These are phyloP conservation scores for Hordeum marinum DNA, from an alignment of 176 grass and related monocot genomes.

Conservation along the genomic window DNA sequence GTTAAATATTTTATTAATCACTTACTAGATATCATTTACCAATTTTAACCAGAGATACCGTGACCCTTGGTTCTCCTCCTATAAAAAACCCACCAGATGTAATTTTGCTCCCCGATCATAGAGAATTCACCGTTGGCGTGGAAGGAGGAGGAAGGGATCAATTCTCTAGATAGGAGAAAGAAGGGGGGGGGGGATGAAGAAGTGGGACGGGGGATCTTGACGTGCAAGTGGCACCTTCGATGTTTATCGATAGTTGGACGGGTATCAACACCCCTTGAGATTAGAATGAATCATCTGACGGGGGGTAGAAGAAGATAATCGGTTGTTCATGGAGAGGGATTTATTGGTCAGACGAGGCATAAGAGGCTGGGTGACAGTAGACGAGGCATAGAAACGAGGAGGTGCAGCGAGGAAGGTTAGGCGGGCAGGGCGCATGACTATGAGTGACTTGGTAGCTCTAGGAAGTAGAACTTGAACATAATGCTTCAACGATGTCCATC, in stretches of 20 bases:
- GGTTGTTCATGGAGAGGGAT: neutral
- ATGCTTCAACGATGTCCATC: neutral
- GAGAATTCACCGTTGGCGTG: neutral
- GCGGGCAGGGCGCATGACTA: too few species aligned
- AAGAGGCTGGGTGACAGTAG: neutral
- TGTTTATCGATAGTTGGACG: neutral
- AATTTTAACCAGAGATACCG: neutral
- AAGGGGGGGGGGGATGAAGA: too few species aligned
- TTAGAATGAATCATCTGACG: neutral
- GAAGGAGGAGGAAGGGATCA: neutral
- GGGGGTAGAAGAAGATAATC: neutral
- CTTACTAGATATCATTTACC: neutral
- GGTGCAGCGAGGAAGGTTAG: neutral
- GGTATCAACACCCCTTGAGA: neutral
- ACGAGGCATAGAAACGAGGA: neutral
- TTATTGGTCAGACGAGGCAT: neutral
- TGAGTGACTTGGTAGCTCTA: neutral
- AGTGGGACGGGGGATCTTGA: neutral
- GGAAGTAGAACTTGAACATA: neutral
- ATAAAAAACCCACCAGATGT: neutral
- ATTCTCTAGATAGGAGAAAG: neutral
- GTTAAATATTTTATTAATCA: neutral
- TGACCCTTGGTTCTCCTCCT: neutral
- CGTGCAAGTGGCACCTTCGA: neutral
- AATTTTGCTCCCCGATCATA: neutral